A percentile compares a stretch with the other conserved stretches of the same genome.
Evolutionary conservation across 2,329 filamentous ascomycete genomes (phyloP).

Genomic region (Calonectria honghensis): DNA sequence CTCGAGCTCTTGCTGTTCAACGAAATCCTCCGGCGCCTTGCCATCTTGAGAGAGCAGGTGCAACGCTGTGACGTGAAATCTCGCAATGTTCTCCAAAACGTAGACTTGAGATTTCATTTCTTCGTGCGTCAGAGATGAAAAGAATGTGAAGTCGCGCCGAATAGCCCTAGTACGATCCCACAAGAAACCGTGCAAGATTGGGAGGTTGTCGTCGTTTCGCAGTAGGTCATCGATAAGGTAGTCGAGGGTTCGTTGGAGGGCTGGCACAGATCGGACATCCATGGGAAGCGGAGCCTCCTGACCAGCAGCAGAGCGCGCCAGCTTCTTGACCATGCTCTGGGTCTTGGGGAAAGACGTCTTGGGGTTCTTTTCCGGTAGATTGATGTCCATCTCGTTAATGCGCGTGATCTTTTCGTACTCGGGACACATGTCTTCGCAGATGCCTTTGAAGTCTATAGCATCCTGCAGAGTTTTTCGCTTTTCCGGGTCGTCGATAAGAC

Average conservation of each 20-base stretch:
- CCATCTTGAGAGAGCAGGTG: slow-evolving; percentile 77
- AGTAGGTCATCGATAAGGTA: slow-evolving; percentile 78
- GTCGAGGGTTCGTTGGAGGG: slow-evolving; percentile 76
- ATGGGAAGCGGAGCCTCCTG: slow-evolving; percentile 80
- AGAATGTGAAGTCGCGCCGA: slow-evolving; percentile 81
- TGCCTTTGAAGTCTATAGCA: slow-evolving; percentile 80
- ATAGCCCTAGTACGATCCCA: slow-evolving; percentile 82
- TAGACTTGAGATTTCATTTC: slow-evolving; percentile 77
- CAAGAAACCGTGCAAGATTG: slow-evolving; percentile 76
- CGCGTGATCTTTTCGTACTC: slow-evolving; percentile 79
- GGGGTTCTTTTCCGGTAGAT: slow-evolving; percentile 72
- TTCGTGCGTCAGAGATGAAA: slow-evolving; percentile 74
- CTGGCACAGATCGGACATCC: slow-evolving; percentile 78
- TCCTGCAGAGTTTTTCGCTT: slow-evolving; percentile 77
- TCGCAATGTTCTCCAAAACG: slow-evolving; percentile 78
- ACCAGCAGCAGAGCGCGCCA: slow-evolving; percentile 80
- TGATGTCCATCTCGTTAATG: slow-evolving; percentile 77
- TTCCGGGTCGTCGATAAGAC: slow-evolving; percentile 79
- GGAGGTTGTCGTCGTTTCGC: slow-evolving; percentile 72
- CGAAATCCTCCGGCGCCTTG: slow-evolving; percentile 75
- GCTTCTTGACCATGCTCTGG: slow-evolving; percentile 78
- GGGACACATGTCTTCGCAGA: slow-evolving; percentile 82
- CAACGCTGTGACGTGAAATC: slow-evolving; percentile 79
- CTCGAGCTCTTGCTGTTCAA: slow-evolving; percentile 80
- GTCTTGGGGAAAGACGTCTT: slow-evolving; percentile 68